Base-by-base conservation (phyloP, 176 grass and related monocot species). In the Bromus sterilis region DNA sequence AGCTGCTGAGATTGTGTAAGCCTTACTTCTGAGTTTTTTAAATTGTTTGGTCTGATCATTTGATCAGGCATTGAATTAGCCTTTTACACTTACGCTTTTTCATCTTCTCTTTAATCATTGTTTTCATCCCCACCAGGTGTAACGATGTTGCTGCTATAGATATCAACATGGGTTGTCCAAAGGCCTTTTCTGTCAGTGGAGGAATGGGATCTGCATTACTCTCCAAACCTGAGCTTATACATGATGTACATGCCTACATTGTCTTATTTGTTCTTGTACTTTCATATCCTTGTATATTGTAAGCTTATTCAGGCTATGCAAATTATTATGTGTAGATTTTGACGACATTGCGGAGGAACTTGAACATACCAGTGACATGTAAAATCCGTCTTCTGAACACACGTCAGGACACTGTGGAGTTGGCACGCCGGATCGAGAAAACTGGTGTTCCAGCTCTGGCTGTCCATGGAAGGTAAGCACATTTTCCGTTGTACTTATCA, bases 191-290 rank as follows among this genome's bases (percentile, higher is more conserved):
- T 40, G 82, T 95, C 20, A 95, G 92, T 55, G 95, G 95, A 80
- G 95, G 95, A 87, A 98, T 98, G 95, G 95, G 95, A 75, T 90
- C 95, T 49, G 90, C 95, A 82, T 91, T 98, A 82, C 92, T 98
- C 71, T 95, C 92, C 79, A 98, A 98, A 79, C 95, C 95, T 84
- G 95, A 95, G 84, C 92, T 95, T 86, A 95, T 98, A 88, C 92
- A 93, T 84, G 95, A 98, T 82, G 95, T 98, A 93, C 59, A 28
- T 85, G 46, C 84, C 90, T 98, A 89, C 75, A 34, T 87, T 44
- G 36, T 56, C 40, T 48, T 60, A 32, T 80, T 83, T 72, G 9
- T 69, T 90, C 71, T 71, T 7, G 28, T 78, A 86, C 32, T 46
- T 66, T 23, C 14, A 39, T 74, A 26, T 37, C 61, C 13, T 66